Conservation (phyloP, 805 yeast genomes). For the Zygoascus flipseniorum region DNA sequence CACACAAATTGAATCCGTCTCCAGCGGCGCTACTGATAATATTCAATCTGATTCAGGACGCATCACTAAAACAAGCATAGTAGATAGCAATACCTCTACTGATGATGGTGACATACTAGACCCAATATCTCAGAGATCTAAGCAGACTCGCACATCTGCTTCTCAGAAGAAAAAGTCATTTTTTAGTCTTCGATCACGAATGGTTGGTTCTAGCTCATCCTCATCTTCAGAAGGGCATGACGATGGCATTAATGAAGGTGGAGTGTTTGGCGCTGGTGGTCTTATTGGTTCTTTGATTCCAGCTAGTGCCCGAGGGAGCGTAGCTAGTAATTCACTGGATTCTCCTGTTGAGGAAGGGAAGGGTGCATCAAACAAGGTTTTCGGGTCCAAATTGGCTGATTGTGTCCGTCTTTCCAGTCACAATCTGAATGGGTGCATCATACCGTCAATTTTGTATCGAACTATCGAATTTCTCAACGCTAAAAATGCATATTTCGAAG, state of each 20-base stretch:
- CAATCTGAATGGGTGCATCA: constrained; percentile 35
- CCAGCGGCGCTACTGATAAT: neutral
- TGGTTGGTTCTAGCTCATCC: neutral
- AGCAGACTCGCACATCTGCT: neutral
- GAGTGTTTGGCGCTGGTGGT: neutral
- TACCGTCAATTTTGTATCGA: constrained; percentile 72
- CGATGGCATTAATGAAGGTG: neutral
- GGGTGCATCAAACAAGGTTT: constrained; percentile 28
- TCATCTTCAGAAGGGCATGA: neutral
- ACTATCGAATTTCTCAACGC: constrained; percentile 61
- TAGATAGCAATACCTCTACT: neutral
- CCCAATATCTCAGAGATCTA: neutral
- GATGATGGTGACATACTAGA: neutral
- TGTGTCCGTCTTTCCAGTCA: constrained; percentile 45
- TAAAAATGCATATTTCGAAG: constrained; percentile 70
- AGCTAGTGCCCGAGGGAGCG: neutral
- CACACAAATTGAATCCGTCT: neutral
- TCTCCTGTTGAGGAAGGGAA: neutral
- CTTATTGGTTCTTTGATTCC: neutral
- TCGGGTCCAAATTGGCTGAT: constrained; percentile 54
- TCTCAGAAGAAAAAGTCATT: neutral
- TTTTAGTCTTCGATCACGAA: neutral
- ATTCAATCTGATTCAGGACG: neutral
- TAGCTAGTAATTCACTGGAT: neutral
- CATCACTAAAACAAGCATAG: neutral